Percentiles rank a stretch among this genome's conserved stretches.
Conservation (phyloP, 495 filamentous ascomycete genomes). For the Xylaria sp. region DNA sequence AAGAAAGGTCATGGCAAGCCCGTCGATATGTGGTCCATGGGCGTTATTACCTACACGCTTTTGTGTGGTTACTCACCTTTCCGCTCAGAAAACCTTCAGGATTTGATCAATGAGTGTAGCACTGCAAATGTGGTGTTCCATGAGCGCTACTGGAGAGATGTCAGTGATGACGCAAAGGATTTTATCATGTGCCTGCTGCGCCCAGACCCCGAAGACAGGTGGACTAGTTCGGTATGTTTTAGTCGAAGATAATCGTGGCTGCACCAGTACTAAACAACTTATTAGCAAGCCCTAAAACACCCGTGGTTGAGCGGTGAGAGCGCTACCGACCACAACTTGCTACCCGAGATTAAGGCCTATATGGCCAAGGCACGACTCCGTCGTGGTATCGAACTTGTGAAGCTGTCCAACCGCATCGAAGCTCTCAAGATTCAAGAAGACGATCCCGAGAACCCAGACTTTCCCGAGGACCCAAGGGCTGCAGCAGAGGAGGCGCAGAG, state of each 20-base stretch:
- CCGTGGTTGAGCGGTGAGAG: constrained; percentile 89
- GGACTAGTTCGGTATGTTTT: constrained; percentile 72
- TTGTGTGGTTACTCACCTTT: constrained; percentile 99
- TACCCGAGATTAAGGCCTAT: constrained; percentile 96
- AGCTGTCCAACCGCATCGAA: constrained; percentile 96
- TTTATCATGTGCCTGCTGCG: constrained; percentile 88
- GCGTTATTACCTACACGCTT: constrained; percentile 99
- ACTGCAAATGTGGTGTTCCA: constrained; percentile 93
- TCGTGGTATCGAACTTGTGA: constrained; percentile 96
- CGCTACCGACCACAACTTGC: constrained; percentile 92
- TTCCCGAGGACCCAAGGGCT: constrained; percentile 66
- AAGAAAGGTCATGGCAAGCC: constrained; percentile 97
- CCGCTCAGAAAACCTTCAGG: constrained; percentile 89
- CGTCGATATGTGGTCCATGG: constrained; percentile 99
- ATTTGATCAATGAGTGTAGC: constrained; percentile 95
- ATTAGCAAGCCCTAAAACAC: constrained; percentile 79
- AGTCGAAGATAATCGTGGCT: not conserved
- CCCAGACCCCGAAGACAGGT: constrained; percentile 76
- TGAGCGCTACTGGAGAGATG: constrained; percentile 97
- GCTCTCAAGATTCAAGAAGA: constrained; percentile 95
- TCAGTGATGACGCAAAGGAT: constrained; percentile 93
- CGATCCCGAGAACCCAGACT: constrained; percentile 70
- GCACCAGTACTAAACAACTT: constrained; percentile 25
- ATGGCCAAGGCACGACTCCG: constrained; percentile 88
- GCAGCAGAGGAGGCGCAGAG: constrained; percentile 54